Base-by-base conservation (phyloP, 495 filamentous ascomycete species). In the Halenospora varia region DNA sequence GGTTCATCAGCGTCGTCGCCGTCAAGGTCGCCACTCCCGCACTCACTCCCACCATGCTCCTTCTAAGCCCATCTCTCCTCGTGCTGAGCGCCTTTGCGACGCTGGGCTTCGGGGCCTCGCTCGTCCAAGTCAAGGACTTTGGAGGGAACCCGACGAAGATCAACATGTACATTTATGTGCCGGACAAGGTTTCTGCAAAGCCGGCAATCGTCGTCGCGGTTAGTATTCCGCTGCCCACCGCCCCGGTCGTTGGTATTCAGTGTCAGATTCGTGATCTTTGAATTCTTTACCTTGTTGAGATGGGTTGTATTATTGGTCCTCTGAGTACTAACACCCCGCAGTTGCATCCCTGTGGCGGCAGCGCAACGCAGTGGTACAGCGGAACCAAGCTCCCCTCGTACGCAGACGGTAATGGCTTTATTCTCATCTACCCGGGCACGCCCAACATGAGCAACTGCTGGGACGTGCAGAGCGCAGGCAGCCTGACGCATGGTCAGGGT, bases 381-480 rank as follows among this genome's bases (percentile, higher is more conserved):
- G 59, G 62, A 24, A 75, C 71, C 41, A 56, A 60, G 25, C 66
- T 74, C 11, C 67, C 70, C 1, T 70, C 65, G 54, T 70, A 69
- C 48, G 77, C 79, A 22, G 75, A 82, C 60, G 51, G 59, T 18
- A 55, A 77, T 57, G 78, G 78, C 52, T 79, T 82, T 67, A 79
- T 82, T 58, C 59, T 81, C 47, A 79, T 82, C 62, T 84, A 77
- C 67, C 77, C 80, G 1, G 59, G 62, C 23, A 75, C 73, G 10
- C 70, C 73, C 4, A 71, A 78, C 62, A 67, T 67, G 49, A 74
- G 65, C 63, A 77, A 76, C 60, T 84, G 81, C 74, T 82, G 80
- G 79, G 81, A 82, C 56, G 77, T 83, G 19, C 64, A 75, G 15
- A 74, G 67, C 57, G 53, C 67, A 1, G 68, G 66, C 3, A 70